These are phyloP conservation scores for Cercospora sp. DNA, from an alignment of 2,329 filamentous ascomycete genomes.

Conservation along the genomic window DNA sequence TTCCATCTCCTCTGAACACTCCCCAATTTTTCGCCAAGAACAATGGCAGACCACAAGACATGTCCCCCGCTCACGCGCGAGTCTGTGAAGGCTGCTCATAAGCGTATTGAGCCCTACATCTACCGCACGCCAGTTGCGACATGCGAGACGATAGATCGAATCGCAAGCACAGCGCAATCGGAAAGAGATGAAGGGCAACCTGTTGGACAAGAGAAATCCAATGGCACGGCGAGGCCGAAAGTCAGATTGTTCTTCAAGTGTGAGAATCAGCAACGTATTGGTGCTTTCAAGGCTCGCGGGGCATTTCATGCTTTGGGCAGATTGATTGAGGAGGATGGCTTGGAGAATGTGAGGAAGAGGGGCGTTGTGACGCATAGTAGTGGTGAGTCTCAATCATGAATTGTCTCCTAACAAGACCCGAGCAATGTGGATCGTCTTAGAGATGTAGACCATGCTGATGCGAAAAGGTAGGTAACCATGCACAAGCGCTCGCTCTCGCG, in stretches of 20 bases:
- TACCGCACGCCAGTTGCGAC: constrained; percentile 84
- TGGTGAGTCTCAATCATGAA: constrained; percentile 53
- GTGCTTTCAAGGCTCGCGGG: constrained; percentile 89
- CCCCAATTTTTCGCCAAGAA: not conserved
- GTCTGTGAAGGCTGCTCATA: constrained; percentile 71
- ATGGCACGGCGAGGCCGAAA: constrained; percentile 58
- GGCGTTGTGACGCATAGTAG: constrained; percentile 90
- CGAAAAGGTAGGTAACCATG: constrained; percentile 75
- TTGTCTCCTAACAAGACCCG: too few species aligned
- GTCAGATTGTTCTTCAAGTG: constrained; percentile 90
- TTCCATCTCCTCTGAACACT: not conserved
- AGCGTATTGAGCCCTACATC: constrained; percentile 71
- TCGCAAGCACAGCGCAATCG: constrained; percentile 72
- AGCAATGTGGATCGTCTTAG: not conserved
- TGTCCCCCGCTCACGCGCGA: constrained; percentile 67
- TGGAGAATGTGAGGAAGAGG: constrained; percentile 58
- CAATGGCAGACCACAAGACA: constrained; percentile 49
- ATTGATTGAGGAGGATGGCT: constrained; percentile 62
- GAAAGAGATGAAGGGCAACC: constrained; percentile 27
- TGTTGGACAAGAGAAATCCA: constrained; percentile 7
- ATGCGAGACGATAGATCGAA: constrained; percentile 68
- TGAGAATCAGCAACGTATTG: constrained; percentile 87
- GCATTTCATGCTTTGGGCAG: constrained; percentile 82
- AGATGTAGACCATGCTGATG: not conserved
- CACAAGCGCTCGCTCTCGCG: constrained; percentile 86